Conservation (phyloP, 345 rosid genomes). For the Hibiscus tridactylites region DNA sequence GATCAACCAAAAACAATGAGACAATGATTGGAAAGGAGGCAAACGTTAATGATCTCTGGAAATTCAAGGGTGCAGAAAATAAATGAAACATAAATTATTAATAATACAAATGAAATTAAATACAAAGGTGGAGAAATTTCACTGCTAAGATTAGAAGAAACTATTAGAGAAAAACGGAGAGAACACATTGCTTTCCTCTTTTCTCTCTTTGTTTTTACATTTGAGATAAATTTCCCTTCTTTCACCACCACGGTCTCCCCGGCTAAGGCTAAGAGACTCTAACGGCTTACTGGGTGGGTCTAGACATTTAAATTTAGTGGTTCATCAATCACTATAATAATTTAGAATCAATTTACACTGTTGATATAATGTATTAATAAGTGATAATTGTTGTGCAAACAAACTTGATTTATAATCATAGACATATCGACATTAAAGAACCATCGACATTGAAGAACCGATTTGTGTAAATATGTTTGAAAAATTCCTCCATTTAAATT, state of each 20-base stretch:
- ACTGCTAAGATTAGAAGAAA: conserved; percentile 12
- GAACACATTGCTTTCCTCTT: conserved; percentile 1
- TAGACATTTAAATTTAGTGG: too few species aligned
- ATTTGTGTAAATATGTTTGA: too few species aligned
- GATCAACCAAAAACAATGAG: conserved; percentile 5
- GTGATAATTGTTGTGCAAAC: too few species aligned
- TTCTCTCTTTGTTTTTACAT: background rate
- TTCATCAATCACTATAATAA: too few species aligned
- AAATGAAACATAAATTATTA: background rate
- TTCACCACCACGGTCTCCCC: background rate
- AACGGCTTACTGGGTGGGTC: background rate
- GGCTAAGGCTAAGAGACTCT: background rate
- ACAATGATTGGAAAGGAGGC: background rate
- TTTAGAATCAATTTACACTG: too few species aligned
- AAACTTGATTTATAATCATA: too few species aligned
- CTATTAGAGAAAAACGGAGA: background rate
- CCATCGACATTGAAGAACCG: too few species aligned
- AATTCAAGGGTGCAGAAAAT: background rate
- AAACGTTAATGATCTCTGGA: conserved; percentile 5
- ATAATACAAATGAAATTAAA: background rate
- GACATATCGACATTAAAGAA: too few species aligned
- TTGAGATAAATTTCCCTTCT: background rate
- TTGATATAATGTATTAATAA: too few species aligned
- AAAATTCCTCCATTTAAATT: too few species aligned
- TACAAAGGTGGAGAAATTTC: conserved; percentile 8